Evolutionary conservation across 2,329 filamentous ascomycete species (phyloP), one percentile per base, ranked within the genome.

Genomic region (Xenoacremonium recifei): DNA sequence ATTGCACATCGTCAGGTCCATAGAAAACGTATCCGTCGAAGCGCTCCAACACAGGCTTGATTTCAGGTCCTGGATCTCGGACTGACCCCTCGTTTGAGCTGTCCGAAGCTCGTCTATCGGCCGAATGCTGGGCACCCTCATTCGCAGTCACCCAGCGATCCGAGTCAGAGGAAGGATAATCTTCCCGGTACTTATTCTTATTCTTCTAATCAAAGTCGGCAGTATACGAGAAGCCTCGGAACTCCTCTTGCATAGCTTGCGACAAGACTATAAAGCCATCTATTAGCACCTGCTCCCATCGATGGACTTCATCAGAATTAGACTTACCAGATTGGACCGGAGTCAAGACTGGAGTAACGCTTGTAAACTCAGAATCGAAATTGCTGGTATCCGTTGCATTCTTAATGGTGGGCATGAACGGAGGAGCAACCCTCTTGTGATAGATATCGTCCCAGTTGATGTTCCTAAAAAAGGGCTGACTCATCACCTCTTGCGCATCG

Each of bases 371-470:
- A 35, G 88, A 89, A 65, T 99, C 93, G 67, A 99, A 99, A 72
- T 99, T 99, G 76, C 91, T 96, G n/a, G 93, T 99, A 71, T 99
- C 93, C 32, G 93, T 96, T 7, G 91, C 80, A 63, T 80, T 95
- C 69, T 87, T 93, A 59, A 99, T 95, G 27, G 82, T 81, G 15
- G 93, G 93, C 66, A 91, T 68, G 73, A 96, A 97, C 1, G 93
- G 93, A 40, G 93, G 87, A 39, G 84, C 79, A 16, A 96, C 82
- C 25, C 89, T 82, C 80, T 97, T 99, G 71, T 96, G 81, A 67
- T 96, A 97, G 48, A 99, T 90, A 62, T 99, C 93, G 53, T 99
- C 93, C 93, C 93, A 99, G 69, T 93, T 95, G 65, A 97, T 88
- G 64, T 93, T 95, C 48, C 90, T 79, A 76, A 99, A 99, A 76